These are phyloP conservation scores for Geoglossum glabrum DNA, from an alignment of 495 filamentous ascomycete species.

Conservation along the genomic window DNA sequence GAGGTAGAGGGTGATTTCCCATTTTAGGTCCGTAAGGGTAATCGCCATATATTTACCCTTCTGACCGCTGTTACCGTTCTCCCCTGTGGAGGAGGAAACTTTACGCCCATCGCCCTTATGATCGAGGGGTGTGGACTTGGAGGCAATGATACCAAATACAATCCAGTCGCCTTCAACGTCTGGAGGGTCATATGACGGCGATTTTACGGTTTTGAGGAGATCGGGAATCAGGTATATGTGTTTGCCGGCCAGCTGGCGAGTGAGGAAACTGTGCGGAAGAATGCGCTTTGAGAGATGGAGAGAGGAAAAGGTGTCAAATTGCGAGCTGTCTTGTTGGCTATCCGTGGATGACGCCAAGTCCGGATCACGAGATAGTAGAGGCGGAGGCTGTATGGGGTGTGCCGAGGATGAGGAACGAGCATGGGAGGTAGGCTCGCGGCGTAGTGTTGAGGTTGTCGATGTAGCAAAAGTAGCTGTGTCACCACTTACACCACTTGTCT, in stretches of 20 bases:
- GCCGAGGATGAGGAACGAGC: slow-evolving; percentile 2
- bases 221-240: slow-evolving; percentile 62
- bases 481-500: neutral
- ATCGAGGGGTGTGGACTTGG: slow-evolving; percentile 59
- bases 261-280: slow-evolving; percentile 61
- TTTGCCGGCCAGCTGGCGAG: slow-evolving; percentile 54
- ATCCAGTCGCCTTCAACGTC: slow-evolving; percentile 73
- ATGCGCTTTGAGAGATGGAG: slow-evolving; percentile 68
- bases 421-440: neutral
- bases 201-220: slow-evolving; percentile 59
- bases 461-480: neutral
- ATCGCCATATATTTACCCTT: slow-evolving; percentile 79
- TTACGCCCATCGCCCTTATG: slow-evolving; percentile 34
- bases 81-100: slow-evolving; percentile 15
- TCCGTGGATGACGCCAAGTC: neutral
- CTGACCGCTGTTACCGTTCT: slow-evolving; percentile 30
- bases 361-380: neutral
- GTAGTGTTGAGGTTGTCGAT: neutral
- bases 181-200: slow-evolving; percentile 67
- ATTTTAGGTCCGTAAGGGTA: slow-evolving; percentile 69
- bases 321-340: slow-evolving; percentile 2
- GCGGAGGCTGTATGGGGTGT: neutral
- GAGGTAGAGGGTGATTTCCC: slow-evolving; percentile 77
- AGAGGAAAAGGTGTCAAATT: slow-evolving; percentile 70
- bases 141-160: slow-evolving; percentile 67